Evolutionary conservation across 2,329 filamentous ascomycete species (phyloP).

Genomic region (Phoma sp.): DNA sequence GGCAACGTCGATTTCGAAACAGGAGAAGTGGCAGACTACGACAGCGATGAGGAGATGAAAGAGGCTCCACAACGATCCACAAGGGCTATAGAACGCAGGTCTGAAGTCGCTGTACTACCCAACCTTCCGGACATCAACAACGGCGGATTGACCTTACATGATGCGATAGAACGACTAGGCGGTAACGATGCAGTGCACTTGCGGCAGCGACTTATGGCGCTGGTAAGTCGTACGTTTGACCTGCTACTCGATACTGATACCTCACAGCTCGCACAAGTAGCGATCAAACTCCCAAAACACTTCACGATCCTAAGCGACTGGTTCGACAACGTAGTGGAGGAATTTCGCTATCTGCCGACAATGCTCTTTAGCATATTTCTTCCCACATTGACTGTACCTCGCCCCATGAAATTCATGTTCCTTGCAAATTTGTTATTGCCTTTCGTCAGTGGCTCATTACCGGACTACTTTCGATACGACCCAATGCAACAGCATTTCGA

Average conservation of each 20-base stretch:
- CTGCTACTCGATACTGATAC: conserved; percentile 22
- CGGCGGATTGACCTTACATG: conserved; percentile 10
- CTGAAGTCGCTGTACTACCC: background rate
- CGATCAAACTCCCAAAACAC: conserved; percentile 47
- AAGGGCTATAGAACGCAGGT: conserved; percentile 9
- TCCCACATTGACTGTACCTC: conserved; percentile 53
- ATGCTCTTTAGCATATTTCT: conserved; percentile 64
- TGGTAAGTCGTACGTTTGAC: conserved; percentile 50
- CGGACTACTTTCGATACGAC: conserved; percentile 30
- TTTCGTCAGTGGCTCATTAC: conserved; percentile 31
- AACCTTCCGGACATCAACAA: conserved; percentile 11
- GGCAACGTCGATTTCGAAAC: conserved; percentile 62
- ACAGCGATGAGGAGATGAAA: conserved; percentile 41
- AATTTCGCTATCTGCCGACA: conserved; percentile 64
- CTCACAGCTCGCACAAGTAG: conserved; percentile 46
- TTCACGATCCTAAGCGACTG: conserved; percentile 62
- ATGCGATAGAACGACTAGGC: conserved; percentile 41
- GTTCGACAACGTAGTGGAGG: conserved; percentile 64
- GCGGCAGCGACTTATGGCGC: conserved; percentile 67
- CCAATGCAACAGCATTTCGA: conserved; percentile 42
- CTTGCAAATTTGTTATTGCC: conserved; percentile 41
- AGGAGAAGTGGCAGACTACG: conserved; percentile 65
- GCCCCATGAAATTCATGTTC: conserved; percentile 56
- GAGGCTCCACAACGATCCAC: conserved; percentile 19
- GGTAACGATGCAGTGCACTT: conserved; percentile 63